These are phyloP conservation scores for Leishmania amazonensis DNA, from an alignment of 208 protist genomes.

Conservation along the genomic window DNA sequence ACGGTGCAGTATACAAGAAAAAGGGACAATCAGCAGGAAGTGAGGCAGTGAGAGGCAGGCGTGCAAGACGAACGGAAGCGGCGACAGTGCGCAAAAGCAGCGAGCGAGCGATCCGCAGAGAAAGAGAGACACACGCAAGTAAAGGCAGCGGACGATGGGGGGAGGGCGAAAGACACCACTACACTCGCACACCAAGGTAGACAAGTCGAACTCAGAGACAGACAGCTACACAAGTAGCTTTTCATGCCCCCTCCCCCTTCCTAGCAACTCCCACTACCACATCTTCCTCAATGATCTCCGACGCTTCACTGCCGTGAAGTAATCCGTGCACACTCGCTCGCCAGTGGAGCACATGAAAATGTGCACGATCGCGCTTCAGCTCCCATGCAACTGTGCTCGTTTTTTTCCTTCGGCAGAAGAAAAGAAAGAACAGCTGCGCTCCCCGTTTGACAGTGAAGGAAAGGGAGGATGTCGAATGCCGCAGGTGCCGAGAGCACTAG, in stretches of 20 bases:
- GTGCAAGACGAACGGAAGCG: neutral
- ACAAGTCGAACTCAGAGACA: neutral
- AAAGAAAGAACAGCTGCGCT: neutral
- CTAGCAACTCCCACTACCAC: neutral
- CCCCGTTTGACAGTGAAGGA: neutral
- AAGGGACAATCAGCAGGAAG: neutral
- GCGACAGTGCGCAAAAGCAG: neutral
- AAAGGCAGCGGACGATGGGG: neutral
- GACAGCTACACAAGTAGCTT: neutral
- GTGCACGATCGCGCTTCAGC: neutral
- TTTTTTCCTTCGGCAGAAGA: neutral
- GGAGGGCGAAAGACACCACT: neutral
- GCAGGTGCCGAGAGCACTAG: neutral
- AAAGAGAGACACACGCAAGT: neutral
- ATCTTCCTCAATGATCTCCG: neutral
- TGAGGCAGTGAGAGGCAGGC: neutral
- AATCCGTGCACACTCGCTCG: neutral
- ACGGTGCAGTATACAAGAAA: neutral
- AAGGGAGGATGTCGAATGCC: neutral
- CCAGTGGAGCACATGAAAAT: neutral
- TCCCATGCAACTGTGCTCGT: neutral
- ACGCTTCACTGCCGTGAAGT: neutral
- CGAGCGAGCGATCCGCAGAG: neutral
- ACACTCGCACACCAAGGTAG: neutral
- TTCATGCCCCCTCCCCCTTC: neutral